These are phyloP conservation scores for Acidomyces sp. DNA, from an alignment of 495 filamentous ascomycete species.

Conservation along the genomic window DNA sequence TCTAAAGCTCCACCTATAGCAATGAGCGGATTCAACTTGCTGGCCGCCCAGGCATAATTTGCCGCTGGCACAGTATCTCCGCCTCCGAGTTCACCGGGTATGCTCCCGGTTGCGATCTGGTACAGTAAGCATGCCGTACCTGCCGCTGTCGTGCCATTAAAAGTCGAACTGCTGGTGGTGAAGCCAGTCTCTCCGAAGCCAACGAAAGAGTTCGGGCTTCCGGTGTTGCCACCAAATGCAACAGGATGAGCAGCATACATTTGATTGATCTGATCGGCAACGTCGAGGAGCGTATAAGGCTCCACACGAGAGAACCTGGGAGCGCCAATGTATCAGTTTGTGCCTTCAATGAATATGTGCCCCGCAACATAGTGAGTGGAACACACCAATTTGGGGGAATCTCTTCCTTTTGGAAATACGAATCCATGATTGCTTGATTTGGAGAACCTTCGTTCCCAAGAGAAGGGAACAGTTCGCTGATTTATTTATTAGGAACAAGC, in stretches of 20 bases:
- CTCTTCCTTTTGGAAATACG: conserved; percentile 25
- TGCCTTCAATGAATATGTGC: no score
- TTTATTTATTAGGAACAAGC: no score
- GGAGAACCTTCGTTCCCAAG: no score
- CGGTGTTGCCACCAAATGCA: conserved; percentile 29
- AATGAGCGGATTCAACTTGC: no score
- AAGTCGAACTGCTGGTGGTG: conserved; percentile 23
- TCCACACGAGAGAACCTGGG: no score
- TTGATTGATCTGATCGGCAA: conserved; percentile 24
- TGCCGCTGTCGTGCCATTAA: conserved; percentile 7
- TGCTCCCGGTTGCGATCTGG: conserved; percentile 26
- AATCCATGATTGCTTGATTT: no score
- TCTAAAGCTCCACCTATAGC: no score
- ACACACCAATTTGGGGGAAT: conserved; percentile 32
- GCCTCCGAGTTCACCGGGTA: conserved; percentile 27
- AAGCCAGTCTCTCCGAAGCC: conserved; percentile 25
- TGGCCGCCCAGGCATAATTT: no score
- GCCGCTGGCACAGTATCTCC: no score
- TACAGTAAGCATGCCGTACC: conserved; percentile 27
- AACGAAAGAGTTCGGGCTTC: conserved; percentile 26
- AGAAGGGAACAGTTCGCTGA: no score
- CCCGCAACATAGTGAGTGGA: no score
- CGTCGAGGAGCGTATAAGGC: conserved; percentile 26
- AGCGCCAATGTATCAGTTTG: no score
- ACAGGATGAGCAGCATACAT: conserved; percentile 30